Conservation (phyloP, 805 yeast species). For the Naumovozyma castellii region DNA sequence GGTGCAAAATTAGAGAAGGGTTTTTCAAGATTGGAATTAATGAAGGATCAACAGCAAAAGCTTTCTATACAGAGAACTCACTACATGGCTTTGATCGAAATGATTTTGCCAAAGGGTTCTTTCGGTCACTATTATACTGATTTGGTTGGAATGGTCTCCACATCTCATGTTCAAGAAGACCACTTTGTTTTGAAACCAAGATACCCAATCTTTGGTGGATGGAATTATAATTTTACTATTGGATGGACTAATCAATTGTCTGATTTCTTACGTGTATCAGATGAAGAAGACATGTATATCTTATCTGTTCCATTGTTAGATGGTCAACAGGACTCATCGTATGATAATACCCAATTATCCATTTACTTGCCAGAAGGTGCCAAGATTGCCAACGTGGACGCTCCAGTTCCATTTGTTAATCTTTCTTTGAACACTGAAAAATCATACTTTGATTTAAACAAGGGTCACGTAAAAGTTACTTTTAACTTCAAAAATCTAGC, state of each 20-base stretch:
- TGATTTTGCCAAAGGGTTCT: conserved; percentile 43
- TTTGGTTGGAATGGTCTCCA: conserved; percentile 86
- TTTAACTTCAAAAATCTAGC: conserved; percentile 51
- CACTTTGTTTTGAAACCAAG: conserved; percentile 64
- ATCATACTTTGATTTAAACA: conserved; percentile 62
- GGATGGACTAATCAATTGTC: conserved; percentile 75
- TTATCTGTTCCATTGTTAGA: conserved; percentile 62
- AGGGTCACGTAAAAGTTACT: conserved; percentile 71
- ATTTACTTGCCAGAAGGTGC: conserved; percentile 87
- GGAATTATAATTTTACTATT: conserved; percentile 90
- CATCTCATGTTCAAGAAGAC: conserved; percentile 39
- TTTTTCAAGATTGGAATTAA: conserved; percentile 74
- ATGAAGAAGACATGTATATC: conserved; percentile 41
- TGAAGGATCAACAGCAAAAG: conserved; percentile 24
- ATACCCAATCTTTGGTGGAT: conserved; percentile 91
- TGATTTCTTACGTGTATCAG: conserved; percentile 40
- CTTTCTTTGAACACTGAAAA: conserved; percentile 29
- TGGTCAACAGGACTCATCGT: conserved; percentile 62
- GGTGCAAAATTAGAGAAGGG: conserved; percentile 65
- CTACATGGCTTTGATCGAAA: conserved; percentile 51
- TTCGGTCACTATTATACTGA: conserved; percentile 76
- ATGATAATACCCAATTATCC: conserved; percentile 49
- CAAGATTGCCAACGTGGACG: conserved; percentile 41
- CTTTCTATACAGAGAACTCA: conserved; percentile 28
- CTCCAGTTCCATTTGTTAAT: conserved; percentile 38